Evolutionary conservation across 257 asterid genomes (phyloP).

Genomic region (Solanum habrochaites): DNA sequence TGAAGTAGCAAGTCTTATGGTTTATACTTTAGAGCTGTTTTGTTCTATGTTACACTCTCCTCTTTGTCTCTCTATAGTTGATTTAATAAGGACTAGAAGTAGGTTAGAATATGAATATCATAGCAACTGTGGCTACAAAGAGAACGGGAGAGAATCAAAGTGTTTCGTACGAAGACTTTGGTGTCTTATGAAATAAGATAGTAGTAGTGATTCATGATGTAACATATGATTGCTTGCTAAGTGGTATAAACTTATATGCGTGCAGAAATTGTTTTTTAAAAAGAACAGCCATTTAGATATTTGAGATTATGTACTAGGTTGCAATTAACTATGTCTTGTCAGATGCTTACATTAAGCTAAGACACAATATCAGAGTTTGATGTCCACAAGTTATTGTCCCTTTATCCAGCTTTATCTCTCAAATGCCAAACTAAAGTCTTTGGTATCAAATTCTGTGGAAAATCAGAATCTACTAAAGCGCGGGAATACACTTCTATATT

Average conservation of each 20-base stretch:
- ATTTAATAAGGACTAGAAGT: background rate
- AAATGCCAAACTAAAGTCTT: background rate
- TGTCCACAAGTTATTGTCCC: background rate
- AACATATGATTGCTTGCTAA: background rate
- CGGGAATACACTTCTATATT: background rate
- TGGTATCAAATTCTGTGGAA: background rate
- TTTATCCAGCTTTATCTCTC: background rate
- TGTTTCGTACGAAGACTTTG: background rate
- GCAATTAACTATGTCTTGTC: background rate
- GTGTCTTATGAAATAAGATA: background rate
- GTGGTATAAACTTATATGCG: background rate
- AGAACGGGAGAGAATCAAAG: background rate
- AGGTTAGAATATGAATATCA: background rate
- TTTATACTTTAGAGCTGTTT: background rate
- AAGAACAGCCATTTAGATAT: background rate
- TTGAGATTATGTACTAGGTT: background rate
- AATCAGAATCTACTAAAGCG: background rate
- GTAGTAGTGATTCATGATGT: background rate
- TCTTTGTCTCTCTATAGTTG: background rate
- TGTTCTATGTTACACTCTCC: background rate
- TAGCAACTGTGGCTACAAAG: background rate
- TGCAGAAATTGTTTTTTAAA: background rate
- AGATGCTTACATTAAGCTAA: background rate
- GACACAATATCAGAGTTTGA: background rate
- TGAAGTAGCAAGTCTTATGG: background rate